phyloP scores from a whole-genome alignment of 441 rosid species.

The Rhodomyrtus psidioides region DNA sequence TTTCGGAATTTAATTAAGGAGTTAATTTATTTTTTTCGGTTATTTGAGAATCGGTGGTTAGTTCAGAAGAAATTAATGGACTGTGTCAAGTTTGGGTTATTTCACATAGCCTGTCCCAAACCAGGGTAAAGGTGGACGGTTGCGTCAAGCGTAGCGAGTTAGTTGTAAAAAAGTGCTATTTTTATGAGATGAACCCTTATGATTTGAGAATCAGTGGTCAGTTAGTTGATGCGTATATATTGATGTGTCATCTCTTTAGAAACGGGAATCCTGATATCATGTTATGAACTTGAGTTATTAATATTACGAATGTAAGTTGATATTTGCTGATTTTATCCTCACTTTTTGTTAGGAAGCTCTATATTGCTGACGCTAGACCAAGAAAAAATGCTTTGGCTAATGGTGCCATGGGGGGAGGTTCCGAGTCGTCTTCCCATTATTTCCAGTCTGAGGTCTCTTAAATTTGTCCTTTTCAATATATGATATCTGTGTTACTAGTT shows the following conservation, averaged over 20 bases:
- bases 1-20: background rate
- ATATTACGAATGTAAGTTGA: background rate
- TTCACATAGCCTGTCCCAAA: too few relatives aligned
- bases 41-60: background rate
- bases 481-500: background rate
- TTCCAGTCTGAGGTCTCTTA: slow-evolving; percentile 81
- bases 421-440: slow-evolving; percentile 94
- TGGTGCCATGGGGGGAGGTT: slow-evolving; percentile 99
- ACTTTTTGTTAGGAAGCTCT: slow-evolving; percentile 66
- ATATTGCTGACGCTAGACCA: slow-evolving; percentile 98
- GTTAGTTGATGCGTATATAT: background rate
- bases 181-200: too few relatives aligned
- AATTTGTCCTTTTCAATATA: slow-evolving; percentile 10
- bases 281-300: background rate
- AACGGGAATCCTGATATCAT: background rate
- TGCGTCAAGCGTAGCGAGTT: too few relatives aligned
- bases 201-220: background rate
- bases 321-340: background rate
- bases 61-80: too few relatives aligned
- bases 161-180: too few relatives aligned
- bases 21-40: background rate
- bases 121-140: too few relatives aligned
- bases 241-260: background rate
- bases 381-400: slow-evolving; percentile 98
- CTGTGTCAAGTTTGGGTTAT: too few relatives aligned